These are phyloP conservation scores for Biancaea sappan DNA, from an alignment of 306 rosid genomes.

Conservation along the genomic window DNA sequence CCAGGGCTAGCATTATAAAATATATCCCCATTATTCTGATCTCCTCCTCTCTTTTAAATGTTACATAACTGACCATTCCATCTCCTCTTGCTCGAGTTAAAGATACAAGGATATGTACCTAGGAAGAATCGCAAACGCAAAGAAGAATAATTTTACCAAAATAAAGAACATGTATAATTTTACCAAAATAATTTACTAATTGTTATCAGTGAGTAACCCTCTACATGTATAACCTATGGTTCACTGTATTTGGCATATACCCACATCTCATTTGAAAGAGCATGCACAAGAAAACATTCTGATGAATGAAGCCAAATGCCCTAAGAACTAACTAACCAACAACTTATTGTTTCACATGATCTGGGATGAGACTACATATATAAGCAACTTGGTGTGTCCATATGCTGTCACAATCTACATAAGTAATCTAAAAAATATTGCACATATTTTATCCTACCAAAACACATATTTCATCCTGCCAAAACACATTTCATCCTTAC, in stretches of 20 bases:
- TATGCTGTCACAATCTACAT: too few relatives aligned
- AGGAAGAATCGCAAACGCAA: neutral
- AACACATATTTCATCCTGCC: too few relatives aligned
- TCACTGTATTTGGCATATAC: neutral
- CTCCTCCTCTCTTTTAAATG: constrained; percentile 1
- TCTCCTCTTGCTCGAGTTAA: constrained; percentile 11
- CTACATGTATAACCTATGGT: neutral
- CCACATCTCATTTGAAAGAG: neutral
- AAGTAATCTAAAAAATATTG: too few relatives aligned
- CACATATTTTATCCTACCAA: too few relatives aligned
- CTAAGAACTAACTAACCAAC: constrained; percentile 1
- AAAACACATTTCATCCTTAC: too few relatives aligned
- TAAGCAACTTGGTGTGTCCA: too few relatives aligned
- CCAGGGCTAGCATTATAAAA: neutral
- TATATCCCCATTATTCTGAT: constrained; percentile 7
- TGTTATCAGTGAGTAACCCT: neutral
- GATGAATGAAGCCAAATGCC: neutral
- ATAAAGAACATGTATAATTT: too few relatives aligned
- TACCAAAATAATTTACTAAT: too few relatives aligned
- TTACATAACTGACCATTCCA: neutral
- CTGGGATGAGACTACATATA: too few relatives aligned
- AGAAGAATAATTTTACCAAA: neutral
- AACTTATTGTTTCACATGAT: neutral
- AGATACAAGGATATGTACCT: neutral
- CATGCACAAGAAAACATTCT: neutral